Conservation (phyloP, 345 rosid genomes). For the Eutrema heterophyllum region DNA sequence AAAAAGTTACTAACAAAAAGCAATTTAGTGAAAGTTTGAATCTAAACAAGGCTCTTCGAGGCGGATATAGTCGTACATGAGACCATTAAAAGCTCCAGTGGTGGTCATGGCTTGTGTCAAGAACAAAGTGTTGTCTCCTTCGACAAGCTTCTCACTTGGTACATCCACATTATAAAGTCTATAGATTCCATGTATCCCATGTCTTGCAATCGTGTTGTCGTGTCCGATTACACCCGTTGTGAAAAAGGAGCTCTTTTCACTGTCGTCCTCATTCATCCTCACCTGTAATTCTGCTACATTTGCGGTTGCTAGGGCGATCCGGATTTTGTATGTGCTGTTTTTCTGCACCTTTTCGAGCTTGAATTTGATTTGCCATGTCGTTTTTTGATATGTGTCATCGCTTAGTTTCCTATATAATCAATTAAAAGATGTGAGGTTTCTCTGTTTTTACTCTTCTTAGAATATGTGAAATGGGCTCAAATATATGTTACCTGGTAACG, state of each 20-base stretch:
- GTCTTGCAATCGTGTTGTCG: constrained; percentile 81
- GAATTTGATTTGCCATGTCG: constrained; percentile 78
- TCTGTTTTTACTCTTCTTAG: not conserved
- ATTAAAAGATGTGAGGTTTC: not conserved
- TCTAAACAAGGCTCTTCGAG: constrained; percentile 59
- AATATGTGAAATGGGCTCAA: not conserved
- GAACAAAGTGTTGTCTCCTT: constrained; percentile 63
- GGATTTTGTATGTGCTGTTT: constrained; percentile 42
- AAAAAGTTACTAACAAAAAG: not conserved
- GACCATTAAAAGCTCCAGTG: constrained; percentile 57
- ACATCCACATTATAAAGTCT: constrained; percentile 60
- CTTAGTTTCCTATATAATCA: constrained; percentile 32
- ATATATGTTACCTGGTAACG: constrained; percentile 50
- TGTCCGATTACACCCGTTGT: constrained; percentile 65
- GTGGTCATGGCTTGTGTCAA: constrained; percentile 54
- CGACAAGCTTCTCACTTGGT: constrained; percentile 37
- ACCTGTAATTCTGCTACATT: constrained; percentile 58
- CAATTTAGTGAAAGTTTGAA: not conserved
- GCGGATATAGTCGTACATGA: constrained; percentile 91
- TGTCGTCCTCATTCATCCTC: constrained; percentile 24
- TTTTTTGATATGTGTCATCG: constrained; percentile 40
- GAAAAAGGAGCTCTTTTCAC: constrained; percentile 33
- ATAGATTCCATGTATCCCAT: constrained; percentile 80
- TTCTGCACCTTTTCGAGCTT: constrained; percentile 34
- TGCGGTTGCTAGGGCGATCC: constrained; percentile 69